Evolutionary conservation across 2,329 filamentous ascomycete species (phyloP), one percentile per base, ranked within the genome.

Genomic region (Exutisphaerella laricina): DNA sequence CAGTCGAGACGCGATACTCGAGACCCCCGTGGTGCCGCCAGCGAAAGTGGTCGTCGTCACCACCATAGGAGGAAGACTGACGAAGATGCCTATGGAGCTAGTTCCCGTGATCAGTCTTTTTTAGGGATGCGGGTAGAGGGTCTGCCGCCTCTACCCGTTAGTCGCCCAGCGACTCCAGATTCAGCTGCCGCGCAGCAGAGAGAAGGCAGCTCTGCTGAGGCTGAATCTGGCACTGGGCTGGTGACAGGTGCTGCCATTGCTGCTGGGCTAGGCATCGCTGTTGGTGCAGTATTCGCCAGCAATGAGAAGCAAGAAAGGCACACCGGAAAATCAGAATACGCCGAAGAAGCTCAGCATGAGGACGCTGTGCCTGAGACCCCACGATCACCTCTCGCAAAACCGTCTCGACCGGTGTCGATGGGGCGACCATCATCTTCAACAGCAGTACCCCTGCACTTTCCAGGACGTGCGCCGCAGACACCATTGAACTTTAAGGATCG

Each of bases 41-140:
- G 48, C 42, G 49, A 55, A 22, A 50, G 45, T 13, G 46, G 45
- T 17, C 41, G 48, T 16, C 50, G 50, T 10, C 51, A 54, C 20
- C 49, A 56, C 26, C 45, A 45, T 28, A 34, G 56, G 40, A 45
- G 51, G 39, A 43, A 44, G 39, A 54, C 49, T 31, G 55, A 54
- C 21, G 52, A 57, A 37, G 55, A 58, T 35, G 39, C 40, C 17
- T 37, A 47, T 30, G 44, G 33, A 9, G 33, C 33, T 2, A n/a
- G 43, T 14, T 50, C 48, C 18, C 46, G 66, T 45, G 59, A 66
- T 39, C 60, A 72, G 68, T 73, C 77, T 80, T 80, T 80, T 80
- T 79, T 80, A 81, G 77, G 63, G 61, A 68, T 70, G 67, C 70
- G 75, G 76, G 76, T 74, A 73, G 77, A 78, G 75, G 73, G 74